These are phyloP conservation scores for Russula abietina DNA, from an alignment of 768 basidiomycete species.

Conservation along the genomic window DNA sequence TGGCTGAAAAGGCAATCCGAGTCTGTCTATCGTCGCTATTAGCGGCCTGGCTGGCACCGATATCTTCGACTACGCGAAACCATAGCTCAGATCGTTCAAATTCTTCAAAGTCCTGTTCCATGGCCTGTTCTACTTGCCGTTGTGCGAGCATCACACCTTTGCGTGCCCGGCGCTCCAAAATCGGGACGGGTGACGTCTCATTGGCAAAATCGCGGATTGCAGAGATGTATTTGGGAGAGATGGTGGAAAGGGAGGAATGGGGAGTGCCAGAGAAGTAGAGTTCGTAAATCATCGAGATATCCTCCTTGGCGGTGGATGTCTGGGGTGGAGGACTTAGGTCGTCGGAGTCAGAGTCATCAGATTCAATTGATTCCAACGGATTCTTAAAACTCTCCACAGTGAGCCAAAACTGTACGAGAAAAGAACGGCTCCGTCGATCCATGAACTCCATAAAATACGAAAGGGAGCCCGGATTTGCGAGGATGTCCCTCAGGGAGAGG, in stretches of 20 bases:
- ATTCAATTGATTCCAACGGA: conserved; percentile 78
- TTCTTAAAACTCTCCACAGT: conserved; percentile 98
- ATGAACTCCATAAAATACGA: conserved; percentile 99
- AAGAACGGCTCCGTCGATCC: conserved; percentile 79
- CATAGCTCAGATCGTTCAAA: conserved; percentile 88
- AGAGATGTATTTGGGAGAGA: conserved; percentile 65
- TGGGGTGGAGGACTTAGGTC: conserved; percentile 53
- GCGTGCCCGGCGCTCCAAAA: conserved; percentile 53
- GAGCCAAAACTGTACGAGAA: conserved; percentile 95
- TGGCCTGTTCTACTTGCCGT: conserved; percentile 74
- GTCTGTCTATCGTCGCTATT: not conserved
- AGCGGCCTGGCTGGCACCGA: conserved; percentile 34
- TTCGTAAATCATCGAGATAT: conserved; percentile 84
- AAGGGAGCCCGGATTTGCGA: conserved; percentile 82
- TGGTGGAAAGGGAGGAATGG: conserved; percentile 53
- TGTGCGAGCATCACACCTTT: conserved; percentile 80
- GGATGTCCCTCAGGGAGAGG: conserved; percentile 67
- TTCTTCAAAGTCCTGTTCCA: conserved; percentile 88
- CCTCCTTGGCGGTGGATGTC: conserved; percentile 63
- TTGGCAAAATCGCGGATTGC: conserved; percentile 59
- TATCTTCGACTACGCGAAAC: conserved; percentile 81
- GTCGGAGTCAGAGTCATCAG: conserved; percentile 48
- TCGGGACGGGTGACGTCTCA: conserved; percentile 40
- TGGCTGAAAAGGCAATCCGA: conserved; percentile 2
- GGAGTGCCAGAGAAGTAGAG: conserved; percentile 69